phyloP scores from a whole-genome alignment of 352 stramenopile species.

The Phytopythium helicoides region DNA sequence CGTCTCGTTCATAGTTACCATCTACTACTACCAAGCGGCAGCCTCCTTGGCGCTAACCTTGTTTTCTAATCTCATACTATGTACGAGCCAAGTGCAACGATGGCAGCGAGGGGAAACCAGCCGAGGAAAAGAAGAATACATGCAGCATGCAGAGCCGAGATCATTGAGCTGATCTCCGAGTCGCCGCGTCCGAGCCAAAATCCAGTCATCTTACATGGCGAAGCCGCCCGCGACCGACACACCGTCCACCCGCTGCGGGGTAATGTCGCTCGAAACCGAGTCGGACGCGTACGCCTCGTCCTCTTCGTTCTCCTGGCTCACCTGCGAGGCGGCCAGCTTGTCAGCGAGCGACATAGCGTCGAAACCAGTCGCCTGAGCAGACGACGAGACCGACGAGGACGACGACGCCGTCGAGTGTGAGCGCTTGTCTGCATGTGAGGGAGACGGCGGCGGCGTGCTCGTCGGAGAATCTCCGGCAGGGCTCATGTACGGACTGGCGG shows the following conservation, averaged over 20 bases:
- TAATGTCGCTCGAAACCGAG: constrained; percentile 79
- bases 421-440: constrained; percentile 21
- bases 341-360: constrained; percentile 40
- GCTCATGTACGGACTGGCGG: constrained; percentile 46
- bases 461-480: constrained; percentile 10
- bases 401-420: constrained; percentile 39
- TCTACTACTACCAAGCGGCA: constrained; percentile 7
- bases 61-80: background rate
- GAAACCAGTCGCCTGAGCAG: constrained; percentile 39
- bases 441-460: constrained; percentile 48
- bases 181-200: background rate
- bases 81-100: no score
- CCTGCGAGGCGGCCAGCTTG: constrained; percentile 16
- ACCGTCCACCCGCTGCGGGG: constrained; percentile 58
- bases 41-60: background rate
- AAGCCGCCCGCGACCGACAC: constrained; percentile 61
- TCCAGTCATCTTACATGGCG: constrained; percentile 43
- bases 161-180: constrained; percentile 3
- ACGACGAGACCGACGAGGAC: constrained; percentile 43
- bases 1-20: constrained; percentile 12
- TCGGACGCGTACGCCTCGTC: constrained; percentile 67
- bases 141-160: constrained; percentile 2
- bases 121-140: constrained; percentile 3
- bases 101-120: background rate
- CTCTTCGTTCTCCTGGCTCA: constrained; percentile 43